Percentiles rank a stretch among this genome's conserved stretches.
These are phyloP conservation scores for Fusarium solani-melongenae DNA, from an alignment of 2,329 filamentous ascomycete genomes.

Conservation along the genomic window DNA sequence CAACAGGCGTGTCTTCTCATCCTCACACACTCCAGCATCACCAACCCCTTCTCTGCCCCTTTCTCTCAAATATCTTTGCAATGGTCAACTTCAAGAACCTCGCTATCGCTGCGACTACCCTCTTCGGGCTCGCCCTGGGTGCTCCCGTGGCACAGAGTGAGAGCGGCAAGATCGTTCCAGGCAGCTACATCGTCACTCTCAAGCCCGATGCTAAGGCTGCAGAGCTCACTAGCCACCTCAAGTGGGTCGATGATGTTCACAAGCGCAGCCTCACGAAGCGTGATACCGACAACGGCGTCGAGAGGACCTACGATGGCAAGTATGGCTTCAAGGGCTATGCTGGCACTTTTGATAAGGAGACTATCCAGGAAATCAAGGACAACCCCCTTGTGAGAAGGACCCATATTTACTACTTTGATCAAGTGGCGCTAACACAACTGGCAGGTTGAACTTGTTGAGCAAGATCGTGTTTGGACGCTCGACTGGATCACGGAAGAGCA, in stretches of 20 bases:
- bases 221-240: constrained; percentile 60
- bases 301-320: constrained; percentile 45
- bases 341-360: constrained; percentile 54
- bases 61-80: constrained; percentile 20
- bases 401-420: not conserved
- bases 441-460: constrained; percentile 46
- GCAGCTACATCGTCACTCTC: constrained; percentile 71
- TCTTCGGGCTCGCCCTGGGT: constrained; percentile 36
- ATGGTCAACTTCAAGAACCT: constrained; percentile 48
- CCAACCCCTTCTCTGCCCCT: not conserved
- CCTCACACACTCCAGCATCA: constrained; percentile 18
- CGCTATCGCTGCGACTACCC: constrained; percentile 37
- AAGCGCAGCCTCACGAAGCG: constrained; percentile 64
- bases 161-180: constrained; percentile 44
- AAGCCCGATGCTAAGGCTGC: constrained; percentile 60
- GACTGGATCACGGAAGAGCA: constrained; percentile 35
- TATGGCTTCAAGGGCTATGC: constrained; percentile 55
- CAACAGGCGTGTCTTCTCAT: constrained; percentile 11
- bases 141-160: constrained; percentile 36
- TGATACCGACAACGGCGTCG: constrained; percentile 49
- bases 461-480: constrained; percentile 46
- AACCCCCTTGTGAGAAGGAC: constrained; percentile 53
- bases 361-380: constrained; percentile 54
- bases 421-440: not conserved
- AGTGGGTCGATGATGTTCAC: constrained; percentile 62